These are phyloP conservation scores for Melaleuca quinquenervia DNA, from an alignment of 345 rosid genomes.

Conservation along the genomic window DNA sequence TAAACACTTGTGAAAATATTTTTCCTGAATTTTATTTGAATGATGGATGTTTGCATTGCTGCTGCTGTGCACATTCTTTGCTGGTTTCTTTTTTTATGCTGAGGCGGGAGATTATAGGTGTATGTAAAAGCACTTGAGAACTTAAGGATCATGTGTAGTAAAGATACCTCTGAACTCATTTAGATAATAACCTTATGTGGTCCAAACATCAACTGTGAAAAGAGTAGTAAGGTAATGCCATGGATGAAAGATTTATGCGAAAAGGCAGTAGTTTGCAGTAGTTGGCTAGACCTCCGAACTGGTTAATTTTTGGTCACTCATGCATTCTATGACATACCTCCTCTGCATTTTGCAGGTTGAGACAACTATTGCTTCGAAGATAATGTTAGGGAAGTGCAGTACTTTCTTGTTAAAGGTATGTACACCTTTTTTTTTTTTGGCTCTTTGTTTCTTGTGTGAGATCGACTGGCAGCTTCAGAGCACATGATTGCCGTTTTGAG, in stretches of 20 bases:
- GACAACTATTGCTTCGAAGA: constrained; percentile 50
- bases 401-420: constrained; percentile 48
- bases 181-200: background rate
- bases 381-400: constrained; percentile 50
- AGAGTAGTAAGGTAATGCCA: background rate
- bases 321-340: background rate
- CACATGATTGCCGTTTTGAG: background rate
- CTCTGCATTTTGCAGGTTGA: constrained; percentile 43
- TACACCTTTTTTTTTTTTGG: background rate
- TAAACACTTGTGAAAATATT: background rate
- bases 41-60: background rate
- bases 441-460: background rate
- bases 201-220: background rate
- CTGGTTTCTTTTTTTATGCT: background rate
- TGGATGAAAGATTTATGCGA: background rate
- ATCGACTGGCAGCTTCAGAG: background rate
- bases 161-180: background rate
- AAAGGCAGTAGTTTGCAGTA: background rate
- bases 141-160: background rate
- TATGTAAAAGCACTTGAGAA: background rate
- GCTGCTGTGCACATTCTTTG: background rate
- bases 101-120: background rate
- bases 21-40: background rate
- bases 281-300: background rate
- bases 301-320: background rate